Evolutionary conservation across 2,329 filamentous ascomycete genomes (phyloP).

Genomic region (Ceratocystis albifundus): DNA sequence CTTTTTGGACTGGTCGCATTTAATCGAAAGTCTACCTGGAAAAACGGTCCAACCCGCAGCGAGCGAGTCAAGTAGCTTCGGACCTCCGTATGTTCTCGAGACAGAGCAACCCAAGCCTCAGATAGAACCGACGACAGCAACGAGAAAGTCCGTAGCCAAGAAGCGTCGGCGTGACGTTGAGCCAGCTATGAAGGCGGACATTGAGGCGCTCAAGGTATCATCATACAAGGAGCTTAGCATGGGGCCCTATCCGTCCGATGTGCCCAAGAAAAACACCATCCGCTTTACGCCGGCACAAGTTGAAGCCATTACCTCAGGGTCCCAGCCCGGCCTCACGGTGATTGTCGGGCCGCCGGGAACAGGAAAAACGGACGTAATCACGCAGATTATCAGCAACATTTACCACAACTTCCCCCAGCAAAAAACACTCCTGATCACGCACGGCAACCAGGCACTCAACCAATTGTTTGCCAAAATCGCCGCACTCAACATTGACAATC

Average conservation of each 20-base stretch:
- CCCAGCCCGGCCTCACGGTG: conserved; percentile 84
- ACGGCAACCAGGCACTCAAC: conserved; percentile 96
- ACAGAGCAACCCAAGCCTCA: conserved; percentile 38
- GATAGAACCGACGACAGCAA: conserved; percentile 35
- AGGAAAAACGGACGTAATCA: conserved; percentile 97
- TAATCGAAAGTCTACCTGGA: conserved; percentile 79
- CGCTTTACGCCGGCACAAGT: conserved; percentile 86
- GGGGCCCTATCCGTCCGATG: conserved; percentile 79
- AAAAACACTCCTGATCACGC: conserved; percentile 81
- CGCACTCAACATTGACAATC: conserved; percentile 88
- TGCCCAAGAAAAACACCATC: conserved; percentile 67
- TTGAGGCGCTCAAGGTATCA: conserved; percentile 65
- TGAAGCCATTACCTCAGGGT: conserved; percentile 85
- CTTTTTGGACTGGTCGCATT: conserved; percentile 89
- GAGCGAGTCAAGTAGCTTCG: conserved; percentile 60
- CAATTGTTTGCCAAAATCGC: conserved; percentile 97
- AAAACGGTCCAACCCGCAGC: conserved; percentile 71
- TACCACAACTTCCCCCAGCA: conserved; percentile 96
- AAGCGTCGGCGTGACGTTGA: conserved; percentile 76
- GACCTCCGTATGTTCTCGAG: conserved; percentile 78
- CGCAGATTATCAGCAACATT: conserved; percentile 96
- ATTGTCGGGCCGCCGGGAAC: conserved; percentile 93
- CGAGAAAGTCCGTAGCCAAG: conserved; percentile 55
- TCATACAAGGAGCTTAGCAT: conserved; percentile 83
- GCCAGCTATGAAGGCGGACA: conserved; percentile 47